Percentiles rank a stretch among this genome's conserved stretches.
Conservation (phyloP, 106 monocot genomes). For the Apostasia ramifera region DNA sequence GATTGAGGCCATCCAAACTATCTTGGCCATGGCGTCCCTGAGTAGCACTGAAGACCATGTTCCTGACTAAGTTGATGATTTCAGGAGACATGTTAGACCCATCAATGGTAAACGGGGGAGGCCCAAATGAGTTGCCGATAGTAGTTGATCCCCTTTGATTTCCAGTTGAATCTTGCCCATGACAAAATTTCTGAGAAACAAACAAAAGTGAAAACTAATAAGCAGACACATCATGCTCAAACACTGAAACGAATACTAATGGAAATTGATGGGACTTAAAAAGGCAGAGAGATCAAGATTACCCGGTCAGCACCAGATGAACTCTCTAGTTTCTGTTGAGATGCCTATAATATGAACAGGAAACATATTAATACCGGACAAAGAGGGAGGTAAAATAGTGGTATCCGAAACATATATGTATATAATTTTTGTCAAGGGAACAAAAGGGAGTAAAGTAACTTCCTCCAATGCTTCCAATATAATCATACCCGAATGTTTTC, state of each 20-base stretch:
- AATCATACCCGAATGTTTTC: slow-evolving; percentile 44
- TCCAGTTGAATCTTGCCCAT: slow-evolving; percentile 12
- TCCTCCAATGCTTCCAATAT: not conserved
- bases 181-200: slow-evolving; percentile 5
- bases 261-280: not conserved
- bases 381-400: not conserved
- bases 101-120: slow-evolving; percentile 3
- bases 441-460: not conserved
- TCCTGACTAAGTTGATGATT: not conserved
- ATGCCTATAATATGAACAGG: slow-evolving; percentile 20
- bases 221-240: not conserved
- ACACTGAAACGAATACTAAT: not conserved
- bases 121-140: not conserved
- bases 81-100: not conserved
- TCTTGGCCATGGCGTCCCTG: not conserved
- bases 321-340: slow-evolving; percentile 38
- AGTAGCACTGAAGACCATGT: not conserved
- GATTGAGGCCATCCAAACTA: not conserved
- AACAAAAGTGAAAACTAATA: not conserved
- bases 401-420: not conserved
- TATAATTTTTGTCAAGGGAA: not conserved
- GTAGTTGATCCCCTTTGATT: slow-evolving; percentile 2
- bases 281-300: slow-evolving; percentile 1
- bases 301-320: slow-evolving; percentile 14
- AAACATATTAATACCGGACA: not conserved